These are phyloP conservation scores for Leccinum brunneo-olivaceum DNA, from an alignment of 1,284 basidiomycete genomes.

Conservation along the genomic window DNA sequence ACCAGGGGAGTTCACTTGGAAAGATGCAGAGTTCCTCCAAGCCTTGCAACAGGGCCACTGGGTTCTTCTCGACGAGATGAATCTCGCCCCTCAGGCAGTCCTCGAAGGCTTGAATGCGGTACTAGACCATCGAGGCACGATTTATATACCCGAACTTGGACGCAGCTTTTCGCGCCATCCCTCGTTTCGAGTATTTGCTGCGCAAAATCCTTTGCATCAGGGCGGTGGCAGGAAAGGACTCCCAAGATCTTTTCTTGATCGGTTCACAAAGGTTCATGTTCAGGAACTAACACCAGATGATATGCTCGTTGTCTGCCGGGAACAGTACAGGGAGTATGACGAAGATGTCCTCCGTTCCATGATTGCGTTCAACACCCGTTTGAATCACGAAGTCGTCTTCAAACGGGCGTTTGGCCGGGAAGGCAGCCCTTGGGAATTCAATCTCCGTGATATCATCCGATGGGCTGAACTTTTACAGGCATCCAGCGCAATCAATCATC, in stretches of 20 bases:
- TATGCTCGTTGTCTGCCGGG: slow-evolving; percentile 72
- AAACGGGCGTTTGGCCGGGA: slow-evolving; percentile 71
- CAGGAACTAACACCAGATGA: slow-evolving; percentile 82
- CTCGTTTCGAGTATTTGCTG: slow-evolving; percentile 93
- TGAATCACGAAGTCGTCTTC: slow-evolving; percentile 69
- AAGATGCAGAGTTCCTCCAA: slow-evolving; percentile 91
- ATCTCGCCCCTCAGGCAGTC: slow-evolving; percentile 91
- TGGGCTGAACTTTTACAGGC: slow-evolving; percentile 69
- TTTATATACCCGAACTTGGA: slow-evolving; percentile 93
- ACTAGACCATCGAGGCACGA: slow-evolving; percentile 91
- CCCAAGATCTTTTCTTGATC: slow-evolving; percentile 95
- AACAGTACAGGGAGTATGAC: slow-evolving; percentile 65
- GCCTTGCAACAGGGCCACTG: slow-evolving; percentile 92
- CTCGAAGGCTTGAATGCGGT: slow-evolving; percentile 97
- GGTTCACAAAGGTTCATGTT: slow-evolving; percentile 96
- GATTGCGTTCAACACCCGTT: slow-evolving; percentile 77
- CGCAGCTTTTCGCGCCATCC: slow-evolving; percentile 87
- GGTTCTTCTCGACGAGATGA: slow-evolving; percentile 99
- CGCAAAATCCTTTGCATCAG: slow-evolving; percentile 95
- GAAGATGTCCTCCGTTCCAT: slow-evolving; percentile 58
- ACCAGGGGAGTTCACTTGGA: slow-evolving; percentile 95
- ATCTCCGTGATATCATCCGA: slow-evolving; percentile 89
- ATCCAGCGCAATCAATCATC: slow-evolving; percentile 41
- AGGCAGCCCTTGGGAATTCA: slow-evolving; percentile 98
- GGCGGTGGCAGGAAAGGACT: slow-evolving; percentile 97